Conservation (phyloP, 495 filamentous ascomycete species). For the Trichoderma virens region DNA sequence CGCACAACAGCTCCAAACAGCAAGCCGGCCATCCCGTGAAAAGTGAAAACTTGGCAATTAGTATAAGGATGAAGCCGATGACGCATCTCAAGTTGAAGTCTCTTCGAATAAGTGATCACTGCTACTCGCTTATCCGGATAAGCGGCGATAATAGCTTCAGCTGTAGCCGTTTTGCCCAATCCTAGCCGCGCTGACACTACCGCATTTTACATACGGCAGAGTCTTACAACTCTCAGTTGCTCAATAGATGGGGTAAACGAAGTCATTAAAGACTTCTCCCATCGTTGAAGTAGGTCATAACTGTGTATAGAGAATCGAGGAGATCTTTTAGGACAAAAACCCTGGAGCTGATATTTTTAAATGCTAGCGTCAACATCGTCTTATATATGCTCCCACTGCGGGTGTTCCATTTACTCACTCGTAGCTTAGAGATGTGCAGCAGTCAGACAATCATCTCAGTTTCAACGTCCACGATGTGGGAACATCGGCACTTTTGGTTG, state of each 20-base stretch:
- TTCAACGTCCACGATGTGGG: too few species aligned
- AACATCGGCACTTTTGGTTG: too few species aligned
- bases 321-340: background rate
- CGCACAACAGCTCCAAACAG: conserved; percentile 11
- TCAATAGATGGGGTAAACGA: conserved; percentile 11
- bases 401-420: too few species aligned
- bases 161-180: conserved; percentile 12
- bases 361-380: too few species aligned
- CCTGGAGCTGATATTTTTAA: conserved; percentile 8
- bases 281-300: conserved; percentile 10
- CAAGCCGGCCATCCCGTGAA: conserved; percentile 10
- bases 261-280: conserved; percentile 2
- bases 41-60: conserved; percentile 12
- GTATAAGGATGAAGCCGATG: conserved; percentile 13
- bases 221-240: conserved; percentile 2
- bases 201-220: conserved; percentile 11
- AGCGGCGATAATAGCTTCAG: conserved; percentile 13
- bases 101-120: conserved; percentile 15
- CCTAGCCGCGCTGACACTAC: conserved; percentile 12
- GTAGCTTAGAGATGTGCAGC: too few species aligned
- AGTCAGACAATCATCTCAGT: too few species aligned
- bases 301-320: conserved; percentile 6
- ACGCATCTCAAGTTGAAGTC: conserved; percentile 14
- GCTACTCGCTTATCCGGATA: conserved; percentile 14
- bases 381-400: too few species aligned